Conservation (phyloP, 768 basidiomycete genomes). For the Amanita molliuscula region DNA sequence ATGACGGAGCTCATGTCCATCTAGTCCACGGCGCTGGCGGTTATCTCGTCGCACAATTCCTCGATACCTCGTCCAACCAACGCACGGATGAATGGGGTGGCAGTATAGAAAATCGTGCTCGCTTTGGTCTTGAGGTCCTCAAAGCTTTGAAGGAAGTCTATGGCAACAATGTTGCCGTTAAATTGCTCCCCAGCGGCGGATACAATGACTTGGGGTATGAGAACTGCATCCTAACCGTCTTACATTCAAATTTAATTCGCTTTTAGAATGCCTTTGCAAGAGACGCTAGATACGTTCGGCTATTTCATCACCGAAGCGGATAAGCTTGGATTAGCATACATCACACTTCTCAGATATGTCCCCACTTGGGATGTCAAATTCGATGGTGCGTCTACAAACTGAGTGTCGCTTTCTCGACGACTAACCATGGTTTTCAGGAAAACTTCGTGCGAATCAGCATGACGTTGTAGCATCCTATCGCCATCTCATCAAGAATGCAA, state of each 20-base stretch:
- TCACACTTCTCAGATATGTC: conserved; percentile 20
- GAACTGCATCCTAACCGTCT: background rate
- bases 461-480: conserved; percentile 29
- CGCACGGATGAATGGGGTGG: conserved; percentile 56
- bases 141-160: conserved; percentile 30
- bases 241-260: background rate
- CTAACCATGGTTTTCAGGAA: conserved; percentile 14
- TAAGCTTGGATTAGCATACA: conserved; percentile 23
- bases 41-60: conserved; percentile 38
- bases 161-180: conserved; percentile 34
- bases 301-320: conserved; percentile 32
- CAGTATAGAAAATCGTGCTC: conserved; percentile 40
- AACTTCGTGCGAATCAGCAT: conserved; percentile 23
- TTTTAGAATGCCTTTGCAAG: conserved; percentile 31
- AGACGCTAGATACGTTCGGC: conserved; percentile 30
- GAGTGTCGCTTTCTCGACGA: background rate
- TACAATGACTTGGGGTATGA: conserved; percentile 35
- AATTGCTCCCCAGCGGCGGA: conserved; percentile 32
- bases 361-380: conserved; percentile 13
- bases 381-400: conserved; percentile 17
- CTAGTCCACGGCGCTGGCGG: conserved; percentile 36
- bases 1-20: background rate
- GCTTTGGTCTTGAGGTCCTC: conserved; percentile 43
- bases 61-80: conserved; percentile 35
- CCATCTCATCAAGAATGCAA: conserved; percentile 24